phyloP scores from a whole-genome alignment of 306 rosid genomes.

The Gillenia trifoliata region DNA sequence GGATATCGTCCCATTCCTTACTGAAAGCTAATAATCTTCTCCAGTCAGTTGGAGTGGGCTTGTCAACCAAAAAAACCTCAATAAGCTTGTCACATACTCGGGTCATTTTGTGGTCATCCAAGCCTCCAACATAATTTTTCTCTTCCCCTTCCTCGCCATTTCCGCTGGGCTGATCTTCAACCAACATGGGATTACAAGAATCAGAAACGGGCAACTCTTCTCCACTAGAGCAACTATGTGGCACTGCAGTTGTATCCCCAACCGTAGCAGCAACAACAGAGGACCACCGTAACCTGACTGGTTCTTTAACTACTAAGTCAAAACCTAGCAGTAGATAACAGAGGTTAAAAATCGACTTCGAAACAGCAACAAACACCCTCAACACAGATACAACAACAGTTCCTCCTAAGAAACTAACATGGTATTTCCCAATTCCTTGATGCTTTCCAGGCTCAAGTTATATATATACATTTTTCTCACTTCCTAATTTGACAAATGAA shows the following conservation, averaged over 20 bases:
- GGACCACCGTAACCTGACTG: constrained; percentile 18
- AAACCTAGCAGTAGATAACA: constrained; percentile 31
- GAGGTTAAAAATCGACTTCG: neutral
- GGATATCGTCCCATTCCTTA: constrained; percentile 62
- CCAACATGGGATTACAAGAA: constrained; percentile 13
- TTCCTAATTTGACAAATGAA: neutral
- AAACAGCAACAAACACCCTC: neutral
- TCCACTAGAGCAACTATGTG: constrained; percentile 15
- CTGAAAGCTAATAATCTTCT: constrained; percentile 81
- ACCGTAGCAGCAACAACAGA: constrained; percentile 26
- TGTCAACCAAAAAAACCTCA: constrained; percentile 87
- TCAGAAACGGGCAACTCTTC: constrained; percentile 27
- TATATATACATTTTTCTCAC: neutral
- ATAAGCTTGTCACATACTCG: constrained; percentile 77
- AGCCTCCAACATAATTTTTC: constrained; percentile 22
- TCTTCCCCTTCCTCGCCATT: constrained; percentile 24
- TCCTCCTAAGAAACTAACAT: neutral
- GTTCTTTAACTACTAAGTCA: constrained; percentile 25
- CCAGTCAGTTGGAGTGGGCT: constrained; percentile 83
- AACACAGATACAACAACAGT: neutral
- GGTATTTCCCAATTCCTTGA: neutral
- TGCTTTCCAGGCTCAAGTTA: neutral
- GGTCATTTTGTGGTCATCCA: constrained; percentile 49
- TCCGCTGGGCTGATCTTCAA: constrained; percentile 10
- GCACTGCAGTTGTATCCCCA: constrained; percentile 23